These are phyloP conservation scores for Taiwanofungus camphoratus DNA, from an alignment of 1,284 basidiomycete species.

Conservation along the genomic window DNA sequence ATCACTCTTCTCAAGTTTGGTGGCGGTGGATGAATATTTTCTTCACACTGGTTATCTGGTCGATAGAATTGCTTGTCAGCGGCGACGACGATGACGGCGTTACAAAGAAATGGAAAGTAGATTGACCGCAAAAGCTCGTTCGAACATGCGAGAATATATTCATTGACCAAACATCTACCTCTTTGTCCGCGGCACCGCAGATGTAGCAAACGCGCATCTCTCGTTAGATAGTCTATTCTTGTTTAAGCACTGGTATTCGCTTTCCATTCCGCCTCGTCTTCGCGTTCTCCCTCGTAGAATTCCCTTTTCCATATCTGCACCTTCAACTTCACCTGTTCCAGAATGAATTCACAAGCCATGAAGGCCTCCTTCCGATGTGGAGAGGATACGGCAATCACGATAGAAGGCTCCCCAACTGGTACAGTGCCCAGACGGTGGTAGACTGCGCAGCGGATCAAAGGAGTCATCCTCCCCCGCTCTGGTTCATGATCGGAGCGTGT, in stretches of 20 bases:
- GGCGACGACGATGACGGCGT: slow-evolving; percentile 71
- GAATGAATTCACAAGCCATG: slow-evolving; percentile 70
- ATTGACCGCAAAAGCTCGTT: too few species aligned
- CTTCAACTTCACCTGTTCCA: slow-evolving; percentile 79
- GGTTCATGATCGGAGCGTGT: slow-evolving; percentile 41
- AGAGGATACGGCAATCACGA: slow-evolving; percentile 82
- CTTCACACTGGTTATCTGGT: slow-evolving; percentile 77
- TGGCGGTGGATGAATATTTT: slow-evolving; percentile 87
- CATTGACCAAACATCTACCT: too few species aligned
- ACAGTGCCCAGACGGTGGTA: slow-evolving; percentile 80
- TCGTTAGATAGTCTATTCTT: too few species aligned
- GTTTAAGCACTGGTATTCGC: slow-evolving; percentile 38
- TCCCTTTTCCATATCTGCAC: slow-evolving; percentile 91
- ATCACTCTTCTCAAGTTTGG: slow-evolving; percentile 84
- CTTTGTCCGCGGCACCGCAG: too few species aligned
- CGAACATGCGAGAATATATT: background rate
- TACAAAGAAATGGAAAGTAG: slow-evolving; percentile 73
- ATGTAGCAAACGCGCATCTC: too few species aligned
- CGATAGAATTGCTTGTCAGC: slow-evolving; percentile 72
- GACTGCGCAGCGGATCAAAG: slow-evolving; percentile 51
- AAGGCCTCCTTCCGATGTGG: slow-evolving; percentile 83
- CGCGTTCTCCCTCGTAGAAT: slow-evolving; percentile 65
- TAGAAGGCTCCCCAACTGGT: slow-evolving; percentile 74
- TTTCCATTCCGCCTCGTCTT: slow-evolving; percentile 70
- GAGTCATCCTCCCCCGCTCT: slow-evolving; percentile 19